Base-by-base conservation (phyloP, 1,284 basidiomycete species). In the Microbotryomycetes sp. region DNA sequence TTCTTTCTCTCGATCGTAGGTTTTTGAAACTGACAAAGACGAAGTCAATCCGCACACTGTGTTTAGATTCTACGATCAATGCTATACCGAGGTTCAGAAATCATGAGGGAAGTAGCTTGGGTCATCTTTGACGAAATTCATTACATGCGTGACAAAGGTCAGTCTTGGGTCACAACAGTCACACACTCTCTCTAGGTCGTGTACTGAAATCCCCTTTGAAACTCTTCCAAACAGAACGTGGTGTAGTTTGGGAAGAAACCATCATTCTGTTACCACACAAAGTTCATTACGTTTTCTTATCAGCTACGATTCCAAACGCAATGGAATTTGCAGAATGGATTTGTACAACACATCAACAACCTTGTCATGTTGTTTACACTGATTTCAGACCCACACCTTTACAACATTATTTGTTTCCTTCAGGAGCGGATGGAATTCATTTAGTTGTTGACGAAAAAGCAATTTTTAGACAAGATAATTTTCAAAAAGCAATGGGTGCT, bases 321-420 rank as follows among this genome's bases (percentile, higher is more conserved):
- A 96, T 97, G 91, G 92, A 99, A 75, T 99, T 99, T 70, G 92
- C 94, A 46, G 90, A 97, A 76, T 99, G 96, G 96, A 92, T 98
- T 73, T 92, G 88, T 78, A 88, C 92, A 74, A 93, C 88, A 1
- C 96, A 98, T 73, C 87, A 94, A 60, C 96, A 98, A 74, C 94
- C 96, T 0, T 98, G 96, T 76, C 96, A 99, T 75, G 91, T 99
- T 72, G 94, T 99, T 54, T 99, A 98, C 76, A 99, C 96, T 68
- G 92, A 99, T 77, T 98, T 97, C 80, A 86, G 96, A 49, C 96
- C 96, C 1, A 98, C 96, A 0, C 96, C 96, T 0, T 79, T 99
- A 9, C 96, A 98, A 74, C 96, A 99, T 74, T 99, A 98, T 75
- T 84, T 99, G 59, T 99, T 98, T 78, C 96, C 96, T 0, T 85